Base-by-base conservation (phyloP, 2,329 filamentous ascomycete genomes). In the Truncatella angustata region DNA sequence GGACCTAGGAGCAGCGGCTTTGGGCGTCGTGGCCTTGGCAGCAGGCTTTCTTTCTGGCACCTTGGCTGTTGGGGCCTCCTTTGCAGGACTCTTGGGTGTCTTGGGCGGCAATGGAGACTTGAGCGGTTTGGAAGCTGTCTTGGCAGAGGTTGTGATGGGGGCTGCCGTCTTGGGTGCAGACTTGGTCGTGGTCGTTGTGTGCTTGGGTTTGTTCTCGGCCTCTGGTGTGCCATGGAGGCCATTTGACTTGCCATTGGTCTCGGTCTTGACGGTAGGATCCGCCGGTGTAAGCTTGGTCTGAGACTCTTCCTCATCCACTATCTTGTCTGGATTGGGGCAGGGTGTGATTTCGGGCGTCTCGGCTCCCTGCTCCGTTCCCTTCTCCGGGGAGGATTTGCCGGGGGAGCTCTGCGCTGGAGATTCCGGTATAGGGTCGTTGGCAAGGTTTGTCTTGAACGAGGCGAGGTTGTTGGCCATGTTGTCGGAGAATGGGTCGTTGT, bases 341-440 rank as follows among this genome's bases (percentile, higher is more conserved):
- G 70, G 71, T 44, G 66, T 64, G 40, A 59, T 60, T 54, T 55
- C 59, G 57, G 47, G 59, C 39, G 43, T 52, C 21, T 14, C 56
- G 48, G 50, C 54, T n/a, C 53, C 52, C 21, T 64, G 61, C 45
- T 63, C 62, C n/a, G 60, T 55, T n/a, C 53, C 52, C 21, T 64
- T 62, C 45, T 63, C 62, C n/a, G 60, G 51, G 5, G 66, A 63
- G 24, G 51, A 20, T n/a, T 60, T 58, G 34, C 50, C 28, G 18
- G 60, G 57, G 12, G 52, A 56, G 26, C 51, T 54, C 50, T 57
- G 60, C n/a, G 57, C 64, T 23, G 75, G 73, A 2, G 73, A 73
- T 55, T 77, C 73, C 14, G 70, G 68, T 46, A 77, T 74, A 1
- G 73, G 58, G 52, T 76, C 72, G 36, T 70, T 65, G 34, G 68